Evolutionary conservation across 2,329 filamentous ascomycete genomes (phyloP).

Genomic region (Cladosporium sp.): DNA sequence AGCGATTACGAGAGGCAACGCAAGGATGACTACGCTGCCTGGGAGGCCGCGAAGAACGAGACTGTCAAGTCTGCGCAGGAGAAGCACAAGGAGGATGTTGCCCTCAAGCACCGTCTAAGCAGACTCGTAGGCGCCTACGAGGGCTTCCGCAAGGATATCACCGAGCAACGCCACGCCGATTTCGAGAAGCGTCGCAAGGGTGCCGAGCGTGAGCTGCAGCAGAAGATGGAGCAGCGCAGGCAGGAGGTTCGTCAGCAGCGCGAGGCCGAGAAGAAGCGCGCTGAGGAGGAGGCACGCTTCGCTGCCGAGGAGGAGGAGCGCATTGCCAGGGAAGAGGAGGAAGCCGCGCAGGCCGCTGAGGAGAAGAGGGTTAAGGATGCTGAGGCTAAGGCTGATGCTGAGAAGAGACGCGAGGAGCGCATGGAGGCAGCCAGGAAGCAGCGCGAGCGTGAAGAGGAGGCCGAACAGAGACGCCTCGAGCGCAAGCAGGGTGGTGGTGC

Average conservation of each 20-base stretch:
- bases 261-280: conserved; percentile 78
- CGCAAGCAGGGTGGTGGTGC: conserved; percentile 47
- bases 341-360: conserved; percentile 76
- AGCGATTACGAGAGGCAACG: conserved; percentile 84
- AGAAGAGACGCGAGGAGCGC: conserved; percentile 64
- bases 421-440: conserved; percentile 37
- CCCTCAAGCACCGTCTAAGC: conserved; percentile 87
- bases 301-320: conserved; percentile 85
- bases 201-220: conserved; percentile 89
- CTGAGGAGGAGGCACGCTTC: conserved; percentile 78
- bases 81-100: conserved; percentile 90
- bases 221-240: conserved; percentile 82
- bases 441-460: conserved; percentile 74
- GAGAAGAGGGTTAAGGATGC: conserved; percentile 62
- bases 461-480: conserved; percentile 71
- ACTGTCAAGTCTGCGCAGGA: conserved; percentile 76
- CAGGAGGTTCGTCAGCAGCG: conserved; percentile 85
- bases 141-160: conserved; percentile 76
- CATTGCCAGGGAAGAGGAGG: conserved; percentile 77
- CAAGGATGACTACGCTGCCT: conserved; percentile 73
- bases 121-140: conserved; percentile 85
- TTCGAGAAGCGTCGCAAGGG: conserved; percentile 92
- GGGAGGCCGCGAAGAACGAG: conserved; percentile 75
- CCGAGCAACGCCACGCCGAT: conserved; percentile 85
- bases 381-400: conserved; percentile 63